Base-by-base conservation (phyloP, 2,329 filamentous ascomycete species). In the Fusarium cyanostomum region DNA sequence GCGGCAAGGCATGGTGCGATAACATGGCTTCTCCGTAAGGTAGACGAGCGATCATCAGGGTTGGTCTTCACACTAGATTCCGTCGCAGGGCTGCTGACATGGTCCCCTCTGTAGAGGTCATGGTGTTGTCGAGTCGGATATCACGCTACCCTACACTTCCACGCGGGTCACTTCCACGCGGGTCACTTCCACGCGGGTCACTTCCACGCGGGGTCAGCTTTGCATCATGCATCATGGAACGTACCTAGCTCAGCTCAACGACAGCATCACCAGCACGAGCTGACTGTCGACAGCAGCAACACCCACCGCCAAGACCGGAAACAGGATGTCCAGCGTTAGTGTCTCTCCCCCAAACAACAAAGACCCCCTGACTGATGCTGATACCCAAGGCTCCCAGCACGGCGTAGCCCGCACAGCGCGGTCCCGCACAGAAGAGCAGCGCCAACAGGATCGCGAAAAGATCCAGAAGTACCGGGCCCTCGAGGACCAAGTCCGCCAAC, bases 381-480 rank as follows among this genome's bases (percentile, higher is more conserved):
- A 66, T 64, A 45, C n/a, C 15, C 43, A 68, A 67, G 64, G 52
- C 51, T 16, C 50, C 48, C 54, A 97, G 92, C 94, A 97, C 84
- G 92, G 92, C 74, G 85, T 96, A 75, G 86, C 91, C 72, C 91
- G 93, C 73, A 83, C 86, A 60, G 82, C 84, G 62, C 81, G 83
- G 69, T 68, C 72, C 71, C 84, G 85, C 67, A 90, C 90, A 68
- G 88, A 91, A 70, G 87, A 92, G 73, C 86, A 91, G 73, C 85
- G 86, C 56, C 82, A 87, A 66, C 86, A 88, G 75, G 92, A 96
- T 75, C 82, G 87, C 53, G 85, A 87, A 68, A 90, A 90, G 76
- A 96, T 97, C 71, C 79, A 83, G 55, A 85, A 88, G 64, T 97
- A 97, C 77, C 88, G 86, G 66, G 79, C 84, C 10, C 81, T 97